Conservation (phyloP, 306 rosid species). For the Aeschynomene evenia region DNA sequence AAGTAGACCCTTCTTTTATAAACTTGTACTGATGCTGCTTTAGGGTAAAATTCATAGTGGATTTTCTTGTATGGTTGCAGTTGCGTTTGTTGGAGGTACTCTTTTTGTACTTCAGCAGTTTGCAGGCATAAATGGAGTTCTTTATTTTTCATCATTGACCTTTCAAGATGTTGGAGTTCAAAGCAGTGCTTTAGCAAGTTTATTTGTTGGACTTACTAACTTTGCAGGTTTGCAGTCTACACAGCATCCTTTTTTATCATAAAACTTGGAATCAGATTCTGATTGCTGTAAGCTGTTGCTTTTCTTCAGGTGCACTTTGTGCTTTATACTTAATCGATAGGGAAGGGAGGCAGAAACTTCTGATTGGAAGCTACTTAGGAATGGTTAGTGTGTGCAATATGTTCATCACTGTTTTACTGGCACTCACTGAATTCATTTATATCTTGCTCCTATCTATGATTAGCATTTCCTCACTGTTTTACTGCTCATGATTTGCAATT, state of each 20-base stretch:
- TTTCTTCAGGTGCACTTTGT: constrained; percentile 64
- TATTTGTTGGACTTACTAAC: constrained; percentile 81
- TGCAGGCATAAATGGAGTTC: constrained; percentile 90
- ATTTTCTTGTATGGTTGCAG: constrained; percentile 55
- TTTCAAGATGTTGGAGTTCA: constrained; percentile 77
- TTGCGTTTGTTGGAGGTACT: constrained; percentile 73
- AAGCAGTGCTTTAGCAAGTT: constrained; percentile 70
- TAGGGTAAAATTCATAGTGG: constrained; percentile 15
- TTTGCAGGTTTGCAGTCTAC: constrained; percentile 62
- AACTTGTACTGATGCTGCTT: background rate
- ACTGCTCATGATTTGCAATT: background rate
- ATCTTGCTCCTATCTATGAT: background rate
- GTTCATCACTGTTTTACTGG: constrained; percentile 4
- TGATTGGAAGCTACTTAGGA: constrained; percentile 84
- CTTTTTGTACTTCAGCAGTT: constrained; percentile 90
- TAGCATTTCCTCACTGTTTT: constrained; percentile 8
- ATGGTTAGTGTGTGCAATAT: constrained; percentile 59
- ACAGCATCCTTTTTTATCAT: constrained; percentile 7
- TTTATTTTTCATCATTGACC: constrained; percentile 86
- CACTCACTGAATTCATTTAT: constrained; percentile 1
- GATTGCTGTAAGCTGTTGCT: constrained; percentile 31
- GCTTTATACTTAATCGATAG: constrained; percentile 77
- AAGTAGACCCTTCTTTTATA: background rate
- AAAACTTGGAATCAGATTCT: constrained; percentile 26
- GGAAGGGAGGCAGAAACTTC: constrained; percentile 82